A percentile compares a stretch with the other conserved stretches of the same genome.
Evolutionary conservation across 768 basidiomycete genomes (phyloP).

Genomic region (Boletus rubropictus): DNA sequence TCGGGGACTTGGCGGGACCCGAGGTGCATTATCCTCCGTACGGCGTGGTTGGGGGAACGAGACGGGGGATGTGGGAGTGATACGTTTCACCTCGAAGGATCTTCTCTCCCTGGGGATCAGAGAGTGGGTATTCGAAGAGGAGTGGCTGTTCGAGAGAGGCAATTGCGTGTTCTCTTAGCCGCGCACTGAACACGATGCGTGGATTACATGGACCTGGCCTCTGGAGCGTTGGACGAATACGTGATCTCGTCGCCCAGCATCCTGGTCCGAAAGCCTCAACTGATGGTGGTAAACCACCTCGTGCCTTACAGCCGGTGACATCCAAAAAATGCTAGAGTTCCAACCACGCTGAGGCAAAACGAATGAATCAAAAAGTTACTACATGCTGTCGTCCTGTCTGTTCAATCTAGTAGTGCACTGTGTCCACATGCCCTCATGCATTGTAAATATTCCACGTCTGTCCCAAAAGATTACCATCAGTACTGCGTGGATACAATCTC

Average conservation of each 20-base stretch:
- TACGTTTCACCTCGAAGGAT: neutral
- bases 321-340: no score
- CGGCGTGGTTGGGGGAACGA: neutral
- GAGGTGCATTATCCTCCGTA: slow-evolving; percentile 2
- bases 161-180: neutral
- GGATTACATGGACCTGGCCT: no score
- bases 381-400: neutral
- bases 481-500: neutral
- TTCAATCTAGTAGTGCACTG: neutral
- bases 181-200: slow-evolving; percentile 1
- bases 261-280: no score
- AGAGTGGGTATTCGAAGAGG: neutral
- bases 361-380: neutral
- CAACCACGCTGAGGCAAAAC: neutral
- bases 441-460: slow-evolving; percentile 32
- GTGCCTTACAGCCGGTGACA: no score
- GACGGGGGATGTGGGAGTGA: neutral
- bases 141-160: neutral
- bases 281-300: no score
- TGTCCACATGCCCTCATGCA: slow-evolving; percentile 8
- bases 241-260: no score
- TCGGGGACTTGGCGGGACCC: slow-evolving; percentile 35
- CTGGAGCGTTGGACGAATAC: no score
- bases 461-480: slow-evolving; percentile 3
- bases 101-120: neutral